These are phyloP conservation scores for Aspergillus floridensis DNA, from an alignment of 2,329 filamentous ascomycete species.

Conservation along the genomic window DNA sequence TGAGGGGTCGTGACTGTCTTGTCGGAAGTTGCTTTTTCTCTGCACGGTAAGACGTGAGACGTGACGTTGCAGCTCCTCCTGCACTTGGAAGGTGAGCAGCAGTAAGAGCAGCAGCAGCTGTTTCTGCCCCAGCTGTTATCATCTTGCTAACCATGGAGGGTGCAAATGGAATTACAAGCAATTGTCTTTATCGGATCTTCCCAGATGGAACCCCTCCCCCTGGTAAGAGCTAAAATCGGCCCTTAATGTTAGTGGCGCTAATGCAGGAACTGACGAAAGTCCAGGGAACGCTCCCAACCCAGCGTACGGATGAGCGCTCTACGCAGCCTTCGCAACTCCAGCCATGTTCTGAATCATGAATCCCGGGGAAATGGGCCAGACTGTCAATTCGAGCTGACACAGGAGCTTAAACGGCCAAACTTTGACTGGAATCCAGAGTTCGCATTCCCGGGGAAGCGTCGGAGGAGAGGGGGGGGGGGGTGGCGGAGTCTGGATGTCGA, in stretches of 20 bases:
- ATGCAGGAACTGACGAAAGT: constrained; percentile 37
- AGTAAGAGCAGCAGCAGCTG: neutral
- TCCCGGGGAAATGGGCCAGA: constrained; percentile 1
- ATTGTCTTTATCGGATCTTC: neutral
- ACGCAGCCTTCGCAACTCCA: constrained; percentile 4
- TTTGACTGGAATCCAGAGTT: neutral
- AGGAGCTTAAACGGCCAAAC: constrained; percentile 3
- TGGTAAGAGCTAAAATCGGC: constrained; percentile 15
- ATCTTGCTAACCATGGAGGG: neutral
- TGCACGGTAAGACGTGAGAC: neutral
- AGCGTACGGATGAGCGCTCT: too few species aligned
- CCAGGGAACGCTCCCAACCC: constrained; percentile 7
- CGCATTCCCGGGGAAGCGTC: neutral
- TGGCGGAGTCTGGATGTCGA: neutral
- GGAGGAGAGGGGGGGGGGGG: neutral
- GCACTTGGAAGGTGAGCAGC: neutral
- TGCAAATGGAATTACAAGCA: neutral
- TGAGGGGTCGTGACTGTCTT: neutral
- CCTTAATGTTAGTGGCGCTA: constrained; percentile 27
- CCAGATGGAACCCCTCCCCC: constrained; percentile 8
- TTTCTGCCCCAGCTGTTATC: neutral
- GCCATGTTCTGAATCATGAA: constrained; percentile 15
- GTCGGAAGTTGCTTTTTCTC: neutral
- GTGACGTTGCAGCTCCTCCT: constrained; percentile 2
- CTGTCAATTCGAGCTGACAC: constrained; percentile 5